Conservation (phyloP, 768 basidiomycete genomes). For the Fibroporia radiculosa region DNA sequence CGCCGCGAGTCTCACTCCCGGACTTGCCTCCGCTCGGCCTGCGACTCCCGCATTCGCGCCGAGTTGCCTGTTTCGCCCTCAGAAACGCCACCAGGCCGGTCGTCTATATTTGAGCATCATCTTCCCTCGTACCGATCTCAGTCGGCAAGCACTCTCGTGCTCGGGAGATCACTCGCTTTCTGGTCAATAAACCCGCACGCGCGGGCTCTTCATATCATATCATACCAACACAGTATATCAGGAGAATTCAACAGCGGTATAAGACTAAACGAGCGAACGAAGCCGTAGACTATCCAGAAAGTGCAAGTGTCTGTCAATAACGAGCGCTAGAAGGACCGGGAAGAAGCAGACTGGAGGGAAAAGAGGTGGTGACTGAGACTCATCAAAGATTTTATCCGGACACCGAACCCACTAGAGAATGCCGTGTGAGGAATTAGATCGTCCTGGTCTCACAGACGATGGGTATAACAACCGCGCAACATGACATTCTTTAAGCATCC, state of each 20-base stretch:
- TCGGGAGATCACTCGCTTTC: too few species aligned
- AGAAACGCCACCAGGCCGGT: too few species aligned
- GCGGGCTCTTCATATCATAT: too few species aligned
- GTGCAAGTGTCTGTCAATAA: background rate
- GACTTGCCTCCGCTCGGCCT: too few species aligned
- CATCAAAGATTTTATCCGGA: constrained; percentile 7
- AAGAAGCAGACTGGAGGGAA: constrained; percentile 8
- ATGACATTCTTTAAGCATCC: constrained; percentile 12
- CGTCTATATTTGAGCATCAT: too few species aligned
- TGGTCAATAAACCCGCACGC: too few species aligned
- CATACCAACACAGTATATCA: too few species aligned
- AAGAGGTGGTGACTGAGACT: constrained; percentile 3
- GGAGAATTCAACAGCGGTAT: background rate
- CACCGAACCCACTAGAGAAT: background rate
- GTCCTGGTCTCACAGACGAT: constrained; percentile 3
- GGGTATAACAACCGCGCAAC: constrained; percentile 23
- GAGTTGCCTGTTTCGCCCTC: too few species aligned
- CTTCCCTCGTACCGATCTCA: too few species aligned
- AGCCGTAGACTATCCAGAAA: background rate
- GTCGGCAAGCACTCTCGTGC: too few species aligned
- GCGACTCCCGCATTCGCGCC: too few species aligned
- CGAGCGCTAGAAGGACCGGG: constrained; percentile 4
- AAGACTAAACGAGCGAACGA: constrained; percentile 2
- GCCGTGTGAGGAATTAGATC: background rate
- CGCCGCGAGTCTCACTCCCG: too few species aligned